These are phyloP conservation scores for Isochrysis galbana DNA, from an alignment of 78 protist genomes.

Conservation along the genomic window DNA sequence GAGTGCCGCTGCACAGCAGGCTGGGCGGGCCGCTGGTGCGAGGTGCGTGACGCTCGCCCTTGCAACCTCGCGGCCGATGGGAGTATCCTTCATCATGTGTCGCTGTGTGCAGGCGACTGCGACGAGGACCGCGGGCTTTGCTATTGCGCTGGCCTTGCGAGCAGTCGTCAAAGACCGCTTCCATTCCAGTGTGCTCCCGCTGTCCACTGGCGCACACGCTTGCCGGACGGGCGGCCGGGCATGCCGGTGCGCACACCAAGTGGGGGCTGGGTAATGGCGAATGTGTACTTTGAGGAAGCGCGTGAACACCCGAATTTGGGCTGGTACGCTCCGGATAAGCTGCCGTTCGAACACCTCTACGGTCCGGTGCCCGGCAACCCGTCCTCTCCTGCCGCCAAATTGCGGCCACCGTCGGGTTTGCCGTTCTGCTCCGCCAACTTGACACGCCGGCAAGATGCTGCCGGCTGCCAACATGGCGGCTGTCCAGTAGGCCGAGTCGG, in stretches of 20 bases:
- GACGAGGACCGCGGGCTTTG: neutral
- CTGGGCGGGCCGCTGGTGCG: neutral
- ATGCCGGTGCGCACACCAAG: neutral
- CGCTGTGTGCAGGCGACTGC: constrained; percentile 1
- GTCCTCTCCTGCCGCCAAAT: neutral
- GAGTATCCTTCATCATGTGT: neutral
- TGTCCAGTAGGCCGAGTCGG: neutral
- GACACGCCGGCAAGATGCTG: too few relatives aligned
- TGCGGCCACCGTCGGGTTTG: too few relatives aligned
- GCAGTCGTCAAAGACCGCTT: neutral
- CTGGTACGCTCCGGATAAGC: neutral
- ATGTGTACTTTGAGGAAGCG: neutral
- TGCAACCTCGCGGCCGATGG: neutral
- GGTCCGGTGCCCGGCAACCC: neutral
- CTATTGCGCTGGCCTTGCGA: neutral
- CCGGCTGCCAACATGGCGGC: neutral
- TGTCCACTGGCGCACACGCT: neutral
- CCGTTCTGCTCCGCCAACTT: too few relatives aligned
- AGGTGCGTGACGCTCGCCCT: neutral
- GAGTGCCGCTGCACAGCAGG: constrained; percentile 31
- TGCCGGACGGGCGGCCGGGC: constrained; percentile 19
- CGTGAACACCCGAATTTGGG: neutral
- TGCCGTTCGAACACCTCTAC: neutral
- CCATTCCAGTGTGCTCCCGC: neutral
- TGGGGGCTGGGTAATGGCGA: neutral